phyloP scores from a whole-genome alignment of 768 basidiomycete species.

The Xerocomus spinulosus region DNA sequence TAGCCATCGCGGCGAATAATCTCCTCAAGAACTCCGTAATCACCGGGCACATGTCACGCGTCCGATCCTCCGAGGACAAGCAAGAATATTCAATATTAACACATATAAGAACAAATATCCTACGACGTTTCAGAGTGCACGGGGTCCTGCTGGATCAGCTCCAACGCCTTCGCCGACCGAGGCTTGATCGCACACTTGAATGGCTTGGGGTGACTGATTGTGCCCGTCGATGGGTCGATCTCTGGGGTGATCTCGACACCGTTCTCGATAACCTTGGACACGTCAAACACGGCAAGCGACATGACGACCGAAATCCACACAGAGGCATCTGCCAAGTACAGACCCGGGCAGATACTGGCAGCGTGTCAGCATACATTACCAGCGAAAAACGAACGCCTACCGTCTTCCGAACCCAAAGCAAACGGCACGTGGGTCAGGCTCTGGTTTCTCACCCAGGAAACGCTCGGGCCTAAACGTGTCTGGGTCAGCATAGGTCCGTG shows the following conservation, averaged over 20 bases:
- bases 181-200: constrained; percentile 59
- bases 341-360: constrained; percentile 29
- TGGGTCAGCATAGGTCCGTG: constrained; percentile 46
- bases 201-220: constrained; percentile 64
- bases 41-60: not conserved
- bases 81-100: too few relatives aligned
- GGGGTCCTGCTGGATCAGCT: constrained; percentile 48
- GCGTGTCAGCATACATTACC: constrained; percentile 4
- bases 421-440: constrained; percentile 53
- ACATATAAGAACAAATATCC: too few relatives aligned
- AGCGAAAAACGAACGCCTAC: constrained; percentile 22
- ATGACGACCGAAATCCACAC: constrained; percentile 41
- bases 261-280: constrained; percentile 42
- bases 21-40: not conserved
- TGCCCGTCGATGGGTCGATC: constrained; percentile 54
- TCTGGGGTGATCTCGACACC: constrained; percentile 49
- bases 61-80: constrained; percentile 7
- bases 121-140: constrained; percentile 13
- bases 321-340: constrained; percentile 50
- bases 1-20: constrained; percentile 8
- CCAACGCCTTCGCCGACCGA: constrained; percentile 53
- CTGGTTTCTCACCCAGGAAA: constrained; percentile 45
- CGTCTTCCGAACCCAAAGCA: constrained; percentile 73
- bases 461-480: constrained; percentile 57
- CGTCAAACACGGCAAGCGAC: constrained; percentile 46